Evolutionary conservation across 768 basidiomycete species (phyloP).

Genomic region (Rhodotorula paludigena): DNA sequence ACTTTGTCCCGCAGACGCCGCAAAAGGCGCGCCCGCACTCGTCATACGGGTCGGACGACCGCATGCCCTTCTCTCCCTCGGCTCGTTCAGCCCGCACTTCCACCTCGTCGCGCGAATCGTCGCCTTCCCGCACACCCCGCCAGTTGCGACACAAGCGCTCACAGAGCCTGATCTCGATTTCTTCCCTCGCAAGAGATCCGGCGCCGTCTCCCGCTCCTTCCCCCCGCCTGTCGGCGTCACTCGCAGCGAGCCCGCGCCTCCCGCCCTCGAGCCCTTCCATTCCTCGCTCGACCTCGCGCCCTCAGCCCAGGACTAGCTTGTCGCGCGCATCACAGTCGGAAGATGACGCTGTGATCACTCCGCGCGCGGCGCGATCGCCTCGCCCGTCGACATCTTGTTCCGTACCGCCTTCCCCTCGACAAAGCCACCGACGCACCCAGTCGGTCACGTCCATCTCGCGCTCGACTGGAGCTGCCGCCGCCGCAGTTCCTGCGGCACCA

Average conservation of each 20-base stretch:
- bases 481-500: too few relatives aligned
- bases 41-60: background rate
- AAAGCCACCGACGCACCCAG: conserved; percentile 7
- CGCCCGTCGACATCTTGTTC: background rate
- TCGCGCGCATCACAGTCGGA: too few relatives aligned
- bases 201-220: background rate
- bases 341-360: too few relatives aligned
- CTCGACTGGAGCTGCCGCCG: background rate
- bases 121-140: conserved; percentile 17
- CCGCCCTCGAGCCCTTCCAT: background rate
- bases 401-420: background rate
- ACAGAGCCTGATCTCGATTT: conserved; percentile 2
- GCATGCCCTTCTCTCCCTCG: background rate
- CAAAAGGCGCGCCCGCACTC: conserved; percentile 1
- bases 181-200: background rate
- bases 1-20: conserved; percentile 36
- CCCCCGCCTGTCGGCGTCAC: too few relatives aligned
- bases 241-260: background rate
- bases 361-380: background rate
- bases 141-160: conserved; percentile 14
- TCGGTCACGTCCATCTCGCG: background rate
- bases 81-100: background rate
- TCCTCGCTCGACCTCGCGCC: background rate
- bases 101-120: conserved; percentile 15
- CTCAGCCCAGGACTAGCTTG: too few relatives aligned